Percentiles rank a stretch among this genome's conserved stretches.
These are phyloP conservation scores for Pseudomonodictys pantanalensis DNA, from an alignment of 495 filamentous ascomycete species.

Conservation along the genomic window DNA sequence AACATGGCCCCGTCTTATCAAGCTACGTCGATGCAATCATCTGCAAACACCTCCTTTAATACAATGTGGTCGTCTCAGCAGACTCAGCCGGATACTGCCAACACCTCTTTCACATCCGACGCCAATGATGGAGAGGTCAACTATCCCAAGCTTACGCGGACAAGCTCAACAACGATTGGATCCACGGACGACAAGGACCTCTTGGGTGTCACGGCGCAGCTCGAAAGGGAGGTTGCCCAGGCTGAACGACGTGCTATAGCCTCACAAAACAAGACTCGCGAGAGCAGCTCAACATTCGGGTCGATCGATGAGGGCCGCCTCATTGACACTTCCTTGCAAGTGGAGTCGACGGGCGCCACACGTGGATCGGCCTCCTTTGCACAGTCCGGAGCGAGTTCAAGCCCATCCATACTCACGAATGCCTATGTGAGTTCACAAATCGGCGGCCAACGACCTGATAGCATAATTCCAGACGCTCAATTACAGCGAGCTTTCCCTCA, in stretches of 20 bases:
- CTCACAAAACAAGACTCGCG: neutral
- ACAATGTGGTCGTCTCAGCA: slow-evolving; percentile 11
- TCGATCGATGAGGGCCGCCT: slow-evolving; percentile 3
- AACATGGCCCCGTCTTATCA: slow-evolving; percentile 15
- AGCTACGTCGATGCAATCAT: neutral
- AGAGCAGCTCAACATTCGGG: slow-evolving; percentile 8
- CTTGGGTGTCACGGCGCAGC: neutral
- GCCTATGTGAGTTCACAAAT: too few species aligned
- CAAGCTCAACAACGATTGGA: slow-evolving; percentile 16
- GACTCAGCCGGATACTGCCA: neutral
- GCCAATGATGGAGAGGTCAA: neutral
- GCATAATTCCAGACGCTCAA: too few species aligned
- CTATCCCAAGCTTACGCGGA: slow-evolving; percentile 6
- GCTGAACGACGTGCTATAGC: neutral
- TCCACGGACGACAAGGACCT: slow-evolving; percentile 17
- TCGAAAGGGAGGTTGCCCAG: neutral
- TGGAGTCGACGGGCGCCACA: neutral
- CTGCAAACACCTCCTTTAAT: slow-evolving; percentile 14
- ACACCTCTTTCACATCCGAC: slow-evolving; percentile 19
- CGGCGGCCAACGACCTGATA: too few species aligned
- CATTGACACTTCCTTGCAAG: neutral
- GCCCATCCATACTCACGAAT: too few species aligned
- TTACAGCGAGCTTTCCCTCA: too few species aligned
- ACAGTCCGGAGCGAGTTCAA: too few species aligned
- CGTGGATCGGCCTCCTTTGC: too few species aligned